A percentile compares a stretch with the other conserved stretches of the same genome.
phyloP scores from a whole-genome alignment of 192 early-diverging fungal genomes.

The Radiomyces spectabilis region DNA sequence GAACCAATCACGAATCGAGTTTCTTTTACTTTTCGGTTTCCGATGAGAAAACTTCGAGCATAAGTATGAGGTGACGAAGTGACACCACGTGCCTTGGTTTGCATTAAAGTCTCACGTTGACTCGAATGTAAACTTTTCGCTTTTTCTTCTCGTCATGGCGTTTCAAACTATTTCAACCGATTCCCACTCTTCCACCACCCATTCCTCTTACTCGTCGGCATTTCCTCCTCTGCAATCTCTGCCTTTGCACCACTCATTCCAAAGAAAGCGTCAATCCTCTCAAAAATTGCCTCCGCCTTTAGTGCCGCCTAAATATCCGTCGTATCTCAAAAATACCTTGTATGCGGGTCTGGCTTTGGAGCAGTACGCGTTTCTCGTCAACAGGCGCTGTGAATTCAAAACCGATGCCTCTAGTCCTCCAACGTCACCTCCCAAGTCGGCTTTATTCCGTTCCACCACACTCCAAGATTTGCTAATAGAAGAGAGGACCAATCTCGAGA shows the following conservation, averaged over 20 bases:
- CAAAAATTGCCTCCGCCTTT: background rate
- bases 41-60: too few relatives aligned
- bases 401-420: slow-evolving; percentile 1
- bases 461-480: slow-evolving; percentile 10
- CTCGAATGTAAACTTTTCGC: too few relatives aligned
- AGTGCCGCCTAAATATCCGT: slow-evolving; percentile 15
- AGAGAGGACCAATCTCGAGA: too few relatives aligned
- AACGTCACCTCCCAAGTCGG: background rate
- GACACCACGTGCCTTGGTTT: too few relatives aligned
- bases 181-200: background rate
- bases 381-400: too few relatives aligned
- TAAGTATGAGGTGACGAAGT: too few relatives aligned
- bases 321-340: slow-evolving; percentile 15
- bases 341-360: slow-evolving; percentile 17
- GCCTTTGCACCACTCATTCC: background rate
- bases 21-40: too few relatives aligned
- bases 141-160: too few relatives aligned
- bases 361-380: too few relatives aligned
- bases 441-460: background rate
- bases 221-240: slow-evolving; percentile 11
- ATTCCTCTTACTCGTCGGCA: slow-evolving; percentile 14
- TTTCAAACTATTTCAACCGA: too few relatives aligned
- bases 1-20: too few relatives aligned
- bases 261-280: background rate
- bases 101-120: too few relatives aligned